These are phyloP conservation scores for Onygenales sp. DNA, from an alignment of 2,329 filamentous ascomycete species.

Conservation along the genomic window DNA sequence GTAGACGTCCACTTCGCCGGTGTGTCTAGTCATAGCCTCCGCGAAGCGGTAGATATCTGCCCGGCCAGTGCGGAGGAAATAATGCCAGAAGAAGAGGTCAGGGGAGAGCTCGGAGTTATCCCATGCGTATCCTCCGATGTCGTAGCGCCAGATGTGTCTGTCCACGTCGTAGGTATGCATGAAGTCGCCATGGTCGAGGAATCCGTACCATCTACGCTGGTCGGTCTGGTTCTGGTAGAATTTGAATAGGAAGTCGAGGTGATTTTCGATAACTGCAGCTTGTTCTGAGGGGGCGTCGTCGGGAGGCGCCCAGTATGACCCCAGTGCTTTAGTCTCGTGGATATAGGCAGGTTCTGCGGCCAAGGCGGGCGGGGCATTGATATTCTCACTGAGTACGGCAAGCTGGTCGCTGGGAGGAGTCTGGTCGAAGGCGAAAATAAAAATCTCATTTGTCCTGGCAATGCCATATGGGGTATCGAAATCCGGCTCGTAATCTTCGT, in stretches of 20 bases:
- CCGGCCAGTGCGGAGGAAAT: constrained; percentile 51
- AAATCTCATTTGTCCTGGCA: constrained; percentile 49
- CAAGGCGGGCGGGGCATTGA: constrained; percentile 46
- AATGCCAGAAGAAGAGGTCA: constrained; percentile 54
- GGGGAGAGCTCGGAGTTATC: constrained; percentile 56
- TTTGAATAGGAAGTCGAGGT: constrained; percentile 47
- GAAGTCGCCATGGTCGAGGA: constrained; percentile 53
- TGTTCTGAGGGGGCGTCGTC: constrained; percentile 18
- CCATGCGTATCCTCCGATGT: constrained; percentile 56
- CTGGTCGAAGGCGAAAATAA: constrained; percentile 42
- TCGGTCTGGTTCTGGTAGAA: constrained; percentile 50
- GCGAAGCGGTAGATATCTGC: constrained; percentile 50
- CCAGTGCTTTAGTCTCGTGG: constrained; percentile 43
- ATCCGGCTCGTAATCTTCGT: constrained; percentile 51
- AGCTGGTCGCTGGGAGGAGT: constrained; percentile 44
- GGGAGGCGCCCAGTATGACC: constrained; percentile 45
- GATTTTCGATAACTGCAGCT: constrained; percentile 37
- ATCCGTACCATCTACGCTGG: constrained; percentile 53
- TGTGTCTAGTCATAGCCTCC: constrained; percentile 50
- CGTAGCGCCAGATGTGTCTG: constrained; percentile 53
- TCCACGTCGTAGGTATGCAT: constrained; percentile 54
- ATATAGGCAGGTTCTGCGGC: constrained; percentile 41
- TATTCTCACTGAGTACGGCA: constrained; percentile 33
- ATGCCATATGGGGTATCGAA: constrained; percentile 51
- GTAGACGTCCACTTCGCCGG: constrained; percentile 53